Conservation (phyloP, 2,329 filamentous ascomycete species). For the Metarhizium humberi region DNA sequence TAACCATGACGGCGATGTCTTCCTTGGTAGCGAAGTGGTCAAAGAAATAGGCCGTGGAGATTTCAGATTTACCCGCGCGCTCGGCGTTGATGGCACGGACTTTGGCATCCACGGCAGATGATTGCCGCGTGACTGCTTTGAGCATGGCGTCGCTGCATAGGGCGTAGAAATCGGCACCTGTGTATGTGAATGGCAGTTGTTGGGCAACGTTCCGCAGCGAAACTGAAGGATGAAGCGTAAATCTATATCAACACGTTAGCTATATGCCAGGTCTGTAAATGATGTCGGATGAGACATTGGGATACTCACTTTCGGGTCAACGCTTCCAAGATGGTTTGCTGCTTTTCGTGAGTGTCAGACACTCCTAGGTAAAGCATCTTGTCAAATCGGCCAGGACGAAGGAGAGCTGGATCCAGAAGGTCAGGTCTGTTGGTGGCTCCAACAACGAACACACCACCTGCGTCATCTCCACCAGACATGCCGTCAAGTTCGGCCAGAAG, state of each 20-base stretch:
- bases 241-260: conserved; percentile 40
- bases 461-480: conserved; percentile 88
- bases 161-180: conserved; percentile 93
- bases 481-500: conserved; percentile 91
- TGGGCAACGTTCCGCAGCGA: conserved; percentile 68
- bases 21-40: conserved; percentile 78
- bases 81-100: conserved; percentile 59
- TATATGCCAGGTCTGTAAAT: not conserved
- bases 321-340: conserved; percentile 87
- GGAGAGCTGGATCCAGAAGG: conserved; percentile 78
- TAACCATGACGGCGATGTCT: conserved; percentile 81
- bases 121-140: conserved; percentile 90
- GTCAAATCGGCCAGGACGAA: conserved; percentile 87
- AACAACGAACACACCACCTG: conserved; percentile 88
- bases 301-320: conserved; percentile 77
- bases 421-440: conserved; percentile 94
- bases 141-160: conserved; percentile 98
- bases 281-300: not conserved
- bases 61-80: conserved; percentile 28
- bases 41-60: conserved; percentile 91
- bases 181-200: conserved; percentile 86
- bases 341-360: conserved; percentile 93
- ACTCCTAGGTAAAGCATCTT: conserved; percentile 98
- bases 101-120: conserved; percentile 73
- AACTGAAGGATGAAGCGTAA: conserved; percentile 71